Evolutionary conservation across 208 protist species (phyloP), one percentile per base, ranked within the genome.

Genomic region (Phytomonas serpens): DNA sequence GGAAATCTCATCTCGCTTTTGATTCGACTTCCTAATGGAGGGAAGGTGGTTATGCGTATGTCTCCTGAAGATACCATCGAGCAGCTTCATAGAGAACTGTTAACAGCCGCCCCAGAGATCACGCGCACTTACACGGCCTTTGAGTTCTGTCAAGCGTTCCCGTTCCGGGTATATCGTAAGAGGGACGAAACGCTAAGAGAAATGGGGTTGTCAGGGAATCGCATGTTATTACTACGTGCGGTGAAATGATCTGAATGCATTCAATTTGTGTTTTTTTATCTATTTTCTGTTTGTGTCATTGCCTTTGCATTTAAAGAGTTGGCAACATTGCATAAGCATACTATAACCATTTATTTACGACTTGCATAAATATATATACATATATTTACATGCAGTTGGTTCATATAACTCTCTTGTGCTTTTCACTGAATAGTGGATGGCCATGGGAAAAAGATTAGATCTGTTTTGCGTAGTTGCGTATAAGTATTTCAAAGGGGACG

Each of bases 71-170:
- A 76, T 68, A 94, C 90, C 30, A 83, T 97, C 10, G 79, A 63
- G 7, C 78, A 87, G 16, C 67, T 97, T 52, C 81, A 90, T 1
- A 62, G 68, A 11, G 85, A 94, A 63, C 72, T 97, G n/a, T 27
- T 73, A 6, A 29, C 67, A 32, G 87, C 89, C 2, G 77, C 77
- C 10, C 87, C 90, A 14, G 72, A 80, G 23, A 89, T 92, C 52
- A 76, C 63, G 13, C 52, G 30, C 0, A 33, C 31, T 23, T 57
- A 57, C 19, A 7, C 57, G 27, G 14, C 32, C 2, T 97, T 88
- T 79, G 89, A 96, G 72, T 76, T 97, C 9, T 89, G 77, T 65
- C 80, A 93, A 37, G 81, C 91, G 6, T 95, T 85, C 75, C 93
- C 93, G 0, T 52, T 73, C 52, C 75, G 69, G 19, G 76, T 76